Percentiles rank a stretch among this genome's conserved stretches.
Evolutionary conservation across 306 rosid species (phyloP).

Genomic region (Cicer chorassanicum): DNA sequence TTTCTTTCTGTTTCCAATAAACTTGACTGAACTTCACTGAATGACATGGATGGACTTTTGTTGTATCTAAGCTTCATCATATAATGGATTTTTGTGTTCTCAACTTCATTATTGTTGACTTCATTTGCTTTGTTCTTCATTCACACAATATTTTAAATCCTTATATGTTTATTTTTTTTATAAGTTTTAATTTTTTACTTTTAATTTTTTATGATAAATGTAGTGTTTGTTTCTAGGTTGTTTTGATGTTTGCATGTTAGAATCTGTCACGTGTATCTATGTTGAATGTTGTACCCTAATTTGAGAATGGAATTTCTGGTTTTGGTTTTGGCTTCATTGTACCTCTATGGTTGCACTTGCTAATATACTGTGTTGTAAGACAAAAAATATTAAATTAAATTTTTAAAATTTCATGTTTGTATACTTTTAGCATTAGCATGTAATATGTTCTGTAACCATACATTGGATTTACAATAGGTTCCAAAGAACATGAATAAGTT

Average conservation of each 20-base stretch:
- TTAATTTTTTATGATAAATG: slow-evolving; percentile 19
- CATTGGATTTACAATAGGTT: slow-evolving; percentile 20
- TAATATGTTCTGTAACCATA: not conserved
- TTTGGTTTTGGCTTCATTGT: not conserved
- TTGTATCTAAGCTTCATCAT: not conserved
- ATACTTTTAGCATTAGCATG: not conserved
- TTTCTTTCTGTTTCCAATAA: not conserved
- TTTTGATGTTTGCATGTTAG: slow-evolving; percentile 31
- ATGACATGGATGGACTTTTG: not conserved
- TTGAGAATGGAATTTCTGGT: slow-evolving; percentile 1
- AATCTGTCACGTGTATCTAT: not conserved
- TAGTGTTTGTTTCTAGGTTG: slow-evolving; percentile 26
- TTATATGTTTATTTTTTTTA: not conserved
- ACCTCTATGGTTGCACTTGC: not conserved
- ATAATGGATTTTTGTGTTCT: not conserved
- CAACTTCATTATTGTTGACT: not conserved
- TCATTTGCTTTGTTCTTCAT: slow-evolving; percentile 8
- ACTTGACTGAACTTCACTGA: slow-evolving; percentile 12
- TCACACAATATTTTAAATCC: not conserved
- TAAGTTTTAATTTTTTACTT: not conserved
- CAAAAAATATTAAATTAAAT: not conserved
- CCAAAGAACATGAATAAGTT: not conserved
- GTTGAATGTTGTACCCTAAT: slow-evolving; percentile 9
- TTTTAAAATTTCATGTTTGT: slow-evolving; percentile 22
- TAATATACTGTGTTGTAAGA: not conserved